A percentile compares a stretch with the other conserved stretches of the same genome.
Evolutionary conservation across 1,284 basidiomycete genomes (phyloP).

Genomic region (Athelia psychrophila): DNA sequence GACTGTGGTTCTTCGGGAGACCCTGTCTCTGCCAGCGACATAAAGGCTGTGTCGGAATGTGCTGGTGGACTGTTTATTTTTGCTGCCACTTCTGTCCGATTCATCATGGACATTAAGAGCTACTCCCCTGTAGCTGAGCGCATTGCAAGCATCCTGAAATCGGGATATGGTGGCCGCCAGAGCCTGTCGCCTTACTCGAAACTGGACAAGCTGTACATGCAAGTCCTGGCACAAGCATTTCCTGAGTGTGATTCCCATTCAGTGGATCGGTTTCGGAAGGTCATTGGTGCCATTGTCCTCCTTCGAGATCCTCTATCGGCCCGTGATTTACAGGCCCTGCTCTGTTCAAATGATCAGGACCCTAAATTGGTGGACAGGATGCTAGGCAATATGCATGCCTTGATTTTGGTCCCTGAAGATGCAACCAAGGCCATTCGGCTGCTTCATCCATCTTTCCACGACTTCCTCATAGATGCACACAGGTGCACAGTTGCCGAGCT

Average conservation of each 20-base stretch:
- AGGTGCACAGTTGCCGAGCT: slow-evolving; percentile 10
- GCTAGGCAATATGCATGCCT: slow-evolving; percentile 13
- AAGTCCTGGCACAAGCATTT: background rate
- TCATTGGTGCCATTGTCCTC: background rate
- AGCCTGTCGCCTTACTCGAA: background rate
- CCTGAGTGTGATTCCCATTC: background rate
- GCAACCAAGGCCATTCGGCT: slow-evolving; percentile 7
- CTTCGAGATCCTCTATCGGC: background rate
- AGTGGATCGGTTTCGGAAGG: background rate
- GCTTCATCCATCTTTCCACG: slow-evolving; percentile 17
- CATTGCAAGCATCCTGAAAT: slow-evolving; percentile 3
- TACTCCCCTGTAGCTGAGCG: slow-evolving; percentile 11
- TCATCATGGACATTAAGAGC: slow-evolving; percentile 6
- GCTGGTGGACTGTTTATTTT: slow-evolving; percentile 12
- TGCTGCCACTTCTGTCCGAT: slow-evolving; percentile 12
- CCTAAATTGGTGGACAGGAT: background rate
- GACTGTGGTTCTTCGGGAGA: too few species aligned
- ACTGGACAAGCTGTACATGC: background rate
- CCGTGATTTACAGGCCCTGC: background rate
- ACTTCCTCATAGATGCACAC: slow-evolving; percentile 10
- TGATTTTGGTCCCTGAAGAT: slow-evolving; percentile 10
- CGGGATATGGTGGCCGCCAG: background rate
- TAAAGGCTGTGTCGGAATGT: slow-evolving; percentile 1
- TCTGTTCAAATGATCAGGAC: too few species aligned
- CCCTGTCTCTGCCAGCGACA: slow-evolving; percentile 3